A percentile compares a stretch with the other conserved stretches of the same genome.
phyloP scores from a whole-genome alignment of 2,329 filamentous ascomycete genomes.

The Cylindrodendrum hubeiense region DNA sequence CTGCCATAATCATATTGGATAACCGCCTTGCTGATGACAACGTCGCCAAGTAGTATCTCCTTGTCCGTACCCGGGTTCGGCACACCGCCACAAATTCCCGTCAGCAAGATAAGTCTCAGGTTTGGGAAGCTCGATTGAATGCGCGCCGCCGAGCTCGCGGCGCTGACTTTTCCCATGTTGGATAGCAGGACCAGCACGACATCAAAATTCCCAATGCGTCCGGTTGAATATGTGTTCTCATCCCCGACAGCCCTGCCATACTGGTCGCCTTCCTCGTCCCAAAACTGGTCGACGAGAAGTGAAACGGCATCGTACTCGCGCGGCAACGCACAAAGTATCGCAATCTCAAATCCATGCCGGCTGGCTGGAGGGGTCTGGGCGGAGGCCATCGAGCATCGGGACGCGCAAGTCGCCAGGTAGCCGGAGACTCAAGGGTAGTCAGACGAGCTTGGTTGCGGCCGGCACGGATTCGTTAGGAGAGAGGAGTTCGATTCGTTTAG shows the following conservation, averaged over 20 bases:
- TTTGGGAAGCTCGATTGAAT: no score
- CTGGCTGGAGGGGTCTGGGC: no score
- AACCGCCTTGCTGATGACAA: constrained; percentile 46
- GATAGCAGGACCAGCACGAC: constrained; percentile 47
- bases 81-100: constrained; percentile 56
- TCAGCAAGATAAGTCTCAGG: constrained; percentile 51
- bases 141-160: constrained; percentile 39
- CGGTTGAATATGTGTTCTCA: constrained; percentile 45
- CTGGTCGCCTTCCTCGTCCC: background rate
- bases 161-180: constrained; percentile 45
- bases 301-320: background rate
- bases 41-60: constrained; percentile 48
- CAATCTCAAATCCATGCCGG: background rate
- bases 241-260: constrained; percentile 35
- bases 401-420: no score
- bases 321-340: background rate
- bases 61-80: constrained; percentile 35
- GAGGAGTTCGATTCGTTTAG: constrained; percentile 3
- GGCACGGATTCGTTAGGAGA: no score
- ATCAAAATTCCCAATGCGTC: constrained; percentile 43
- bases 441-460: no score
- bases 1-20: constrained; percentile 46
- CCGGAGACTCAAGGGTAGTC: no score
- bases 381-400: no score
- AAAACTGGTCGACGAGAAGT: background rate